These are phyloP conservation scores for Naegleria gruberi DNA, from an alignment of 208 protist species.

Conservation along the genomic window DNA sequence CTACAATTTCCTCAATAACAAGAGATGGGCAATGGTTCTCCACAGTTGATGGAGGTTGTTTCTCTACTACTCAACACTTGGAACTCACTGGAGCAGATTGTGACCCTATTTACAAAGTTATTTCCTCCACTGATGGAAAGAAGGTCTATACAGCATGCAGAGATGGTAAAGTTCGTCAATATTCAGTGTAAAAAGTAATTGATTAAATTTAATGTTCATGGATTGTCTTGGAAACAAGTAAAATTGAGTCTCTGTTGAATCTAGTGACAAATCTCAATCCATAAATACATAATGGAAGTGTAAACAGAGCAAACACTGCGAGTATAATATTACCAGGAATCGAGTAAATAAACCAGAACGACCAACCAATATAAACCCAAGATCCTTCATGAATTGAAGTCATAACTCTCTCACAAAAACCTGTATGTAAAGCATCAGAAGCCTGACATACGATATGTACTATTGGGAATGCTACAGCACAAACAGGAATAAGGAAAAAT, in stretches of 20 bases:
- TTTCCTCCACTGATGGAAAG: background rate
- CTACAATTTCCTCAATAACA: background rate
- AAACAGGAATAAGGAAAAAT: background rate
- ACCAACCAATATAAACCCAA: background rate
- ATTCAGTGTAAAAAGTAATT: background rate
- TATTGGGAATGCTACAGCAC: background rate
- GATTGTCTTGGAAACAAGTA: background rate
- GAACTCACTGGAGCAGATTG: conserved; percentile 1
- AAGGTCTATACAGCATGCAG: background rate
- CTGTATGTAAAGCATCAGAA: background rate
- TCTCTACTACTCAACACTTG: too few species aligned
- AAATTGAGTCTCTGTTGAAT: background rate
- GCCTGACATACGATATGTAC: background rate
- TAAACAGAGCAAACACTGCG: background rate
- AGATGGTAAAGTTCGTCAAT: background rate
- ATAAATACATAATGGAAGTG: background rate
- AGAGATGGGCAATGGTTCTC: background rate
- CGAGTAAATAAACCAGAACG: background rate
- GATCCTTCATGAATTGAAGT: background rate
- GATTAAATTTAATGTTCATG: background rate
- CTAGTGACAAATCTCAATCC: background rate
- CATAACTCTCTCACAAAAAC: background rate
- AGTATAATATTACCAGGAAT: background rate
- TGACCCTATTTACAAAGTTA: background rate
- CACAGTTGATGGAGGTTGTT: conserved; percentile 6